phyloP scores from a whole-genome alignment of 352 stramenopile species.

The Pythium brassicae region DNA sequence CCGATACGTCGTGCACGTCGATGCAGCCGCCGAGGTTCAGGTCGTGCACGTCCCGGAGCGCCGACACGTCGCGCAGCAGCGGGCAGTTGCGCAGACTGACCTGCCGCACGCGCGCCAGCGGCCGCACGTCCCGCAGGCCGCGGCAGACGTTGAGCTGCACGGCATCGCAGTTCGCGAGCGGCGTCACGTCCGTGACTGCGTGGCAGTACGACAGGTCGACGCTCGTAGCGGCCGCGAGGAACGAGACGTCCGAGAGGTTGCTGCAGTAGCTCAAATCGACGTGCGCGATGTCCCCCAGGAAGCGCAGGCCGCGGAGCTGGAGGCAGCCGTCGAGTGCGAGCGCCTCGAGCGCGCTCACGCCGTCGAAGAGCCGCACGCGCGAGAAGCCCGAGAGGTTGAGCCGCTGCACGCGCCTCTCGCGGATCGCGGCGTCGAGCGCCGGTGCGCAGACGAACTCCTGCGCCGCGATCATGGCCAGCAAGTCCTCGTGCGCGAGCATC shows the following conservation, averaged over 20 bases:
- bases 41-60: conserved; percentile 33
- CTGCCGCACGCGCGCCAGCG: conserved; percentile 36
- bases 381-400: conserved; percentile 50
- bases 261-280: conserved; percentile 70
- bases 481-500: conserved; percentile 16
- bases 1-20: conserved; percentile 41
- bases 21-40: conserved; percentile 61
- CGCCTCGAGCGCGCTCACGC: conserved; percentile 35
- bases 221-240: conserved; percentile 27
- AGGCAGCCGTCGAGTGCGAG: conserved; percentile 60
- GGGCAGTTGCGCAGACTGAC: conserved; percentile 50
- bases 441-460: conserved; percentile 27
- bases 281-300: conserved; percentile 30
- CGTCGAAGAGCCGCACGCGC: conserved; percentile 48
- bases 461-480: not conserved
- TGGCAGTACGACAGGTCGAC: conserved; percentile 76
- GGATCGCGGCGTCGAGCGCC: conserved; percentile 26
- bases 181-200: conserved; percentile 35
- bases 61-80: conserved; percentile 32
- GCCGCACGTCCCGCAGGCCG: conserved; percentile 39
- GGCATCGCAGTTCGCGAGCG: conserved; percentile 35
- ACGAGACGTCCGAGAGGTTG: conserved; percentile 44
- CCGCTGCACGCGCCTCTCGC: conserved; percentile 18
- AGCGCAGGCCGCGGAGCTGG: conserved; percentile 39
- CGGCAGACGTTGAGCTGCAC: conserved; percentile 68